Evolutionary conservation across 2,329 filamentous ascomycete genomes (phyloP).

Genomic region (Venturia asperata): DNA sequence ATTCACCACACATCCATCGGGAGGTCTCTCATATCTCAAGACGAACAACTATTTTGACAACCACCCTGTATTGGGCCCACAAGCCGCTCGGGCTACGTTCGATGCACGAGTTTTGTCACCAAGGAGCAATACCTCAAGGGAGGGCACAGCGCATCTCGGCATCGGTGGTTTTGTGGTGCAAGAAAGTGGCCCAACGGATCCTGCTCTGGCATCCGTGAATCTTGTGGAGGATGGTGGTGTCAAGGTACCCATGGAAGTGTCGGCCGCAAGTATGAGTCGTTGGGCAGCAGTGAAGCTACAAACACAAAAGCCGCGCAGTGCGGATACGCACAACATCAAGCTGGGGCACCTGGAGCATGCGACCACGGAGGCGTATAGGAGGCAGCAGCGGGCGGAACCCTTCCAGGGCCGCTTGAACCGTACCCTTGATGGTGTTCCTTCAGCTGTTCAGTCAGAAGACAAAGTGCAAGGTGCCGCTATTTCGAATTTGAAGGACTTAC

Average conservation of each 20-base stretch:
- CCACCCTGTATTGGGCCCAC: conserved; percentile 55
- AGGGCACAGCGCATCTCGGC: not conserved
- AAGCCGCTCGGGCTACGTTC: conserved; percentile 45
- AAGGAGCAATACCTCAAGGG: not conserved
- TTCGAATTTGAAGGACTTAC: not conserved
- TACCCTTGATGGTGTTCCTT: not conserved
- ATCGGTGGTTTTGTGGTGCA: conserved; percentile 2
- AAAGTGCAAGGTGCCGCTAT: not conserved
- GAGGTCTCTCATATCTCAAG: conserved; percentile 55
- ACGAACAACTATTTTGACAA: conserved; percentile 50
- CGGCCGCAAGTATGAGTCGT: not conserved
- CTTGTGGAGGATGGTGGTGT: not conserved
- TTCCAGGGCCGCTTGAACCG: not conserved
- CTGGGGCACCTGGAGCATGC: not conserved
- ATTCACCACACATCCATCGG: conserved; percentile 58
- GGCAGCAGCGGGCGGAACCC: not conserved
- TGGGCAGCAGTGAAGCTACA: not conserved
- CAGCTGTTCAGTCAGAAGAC: not conserved
- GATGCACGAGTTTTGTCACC: conserved; percentile 49
- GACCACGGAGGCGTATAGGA: not conserved
- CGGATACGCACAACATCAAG: not conserved
- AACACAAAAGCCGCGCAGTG: not conserved
- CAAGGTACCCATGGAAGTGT: conserved; percentile 4
- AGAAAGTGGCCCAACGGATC: not conserved
- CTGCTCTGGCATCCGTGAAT: not conserved